Evolutionary conservation across 1,284 basidiomycete genomes (phyloP).

Genomic region (Trichosporon ovoides): DNA sequence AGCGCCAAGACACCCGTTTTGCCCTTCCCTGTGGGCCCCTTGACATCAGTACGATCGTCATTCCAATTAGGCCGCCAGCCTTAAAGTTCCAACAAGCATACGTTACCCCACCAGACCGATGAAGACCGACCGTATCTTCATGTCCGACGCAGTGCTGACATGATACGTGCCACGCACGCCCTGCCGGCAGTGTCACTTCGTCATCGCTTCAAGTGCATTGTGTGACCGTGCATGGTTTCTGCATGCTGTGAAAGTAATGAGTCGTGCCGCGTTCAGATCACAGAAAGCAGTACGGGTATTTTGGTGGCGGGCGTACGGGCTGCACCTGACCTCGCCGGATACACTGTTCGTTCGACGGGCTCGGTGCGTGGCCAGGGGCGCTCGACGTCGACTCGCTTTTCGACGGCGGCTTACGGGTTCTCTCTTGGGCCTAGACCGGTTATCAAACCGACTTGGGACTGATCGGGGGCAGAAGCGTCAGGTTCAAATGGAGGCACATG

Average conservation of each 20-base stretch:
- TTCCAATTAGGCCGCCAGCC: background rate
- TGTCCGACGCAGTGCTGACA: too few species aligned
- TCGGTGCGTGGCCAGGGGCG: background rate
- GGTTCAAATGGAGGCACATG: background rate
- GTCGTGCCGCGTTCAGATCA: too few species aligned
- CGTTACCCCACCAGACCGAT: background rate
- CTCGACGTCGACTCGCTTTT: background rate
- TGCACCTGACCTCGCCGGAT: too few species aligned
- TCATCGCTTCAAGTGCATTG: too few species aligned
- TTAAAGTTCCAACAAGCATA: conserved; percentile 4
- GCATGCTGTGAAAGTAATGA: background rate
- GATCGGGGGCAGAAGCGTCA: background rate
- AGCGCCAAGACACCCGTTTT: conserved; percentile 3
- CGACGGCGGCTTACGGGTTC: background rate
- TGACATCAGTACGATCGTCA: conserved; percentile 6
- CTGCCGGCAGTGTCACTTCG: too few species aligned
- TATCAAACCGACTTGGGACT: background rate
- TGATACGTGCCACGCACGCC: too few species aligned
- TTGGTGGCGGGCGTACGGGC: too few species aligned
- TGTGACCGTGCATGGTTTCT: too few species aligned
- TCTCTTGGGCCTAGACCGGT: conserved; percentile 1
- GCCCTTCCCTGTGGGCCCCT: background rate
- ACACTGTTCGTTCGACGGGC: background rate
- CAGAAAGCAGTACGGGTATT: too few species aligned
- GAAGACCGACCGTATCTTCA: too few species aligned